Conservation (phyloP, 1,284 basidiomycete genomes). For the Leccinum griseonigrum region DNA sequence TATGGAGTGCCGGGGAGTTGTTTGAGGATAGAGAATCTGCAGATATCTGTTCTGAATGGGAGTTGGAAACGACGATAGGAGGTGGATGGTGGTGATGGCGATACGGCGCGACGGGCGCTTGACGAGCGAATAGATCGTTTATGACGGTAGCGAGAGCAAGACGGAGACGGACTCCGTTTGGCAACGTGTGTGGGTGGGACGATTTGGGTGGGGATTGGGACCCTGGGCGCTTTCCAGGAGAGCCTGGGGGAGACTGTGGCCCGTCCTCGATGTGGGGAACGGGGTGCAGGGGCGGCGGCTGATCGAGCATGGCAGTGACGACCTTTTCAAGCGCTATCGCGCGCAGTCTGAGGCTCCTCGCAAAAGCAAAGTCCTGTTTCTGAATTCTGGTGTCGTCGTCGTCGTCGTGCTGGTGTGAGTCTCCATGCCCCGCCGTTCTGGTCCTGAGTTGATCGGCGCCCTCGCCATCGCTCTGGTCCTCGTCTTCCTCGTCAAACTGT, state of each 20-base stretch:
- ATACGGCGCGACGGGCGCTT: conserved; percentile 53
- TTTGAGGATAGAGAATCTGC: conserved; percentile 20
- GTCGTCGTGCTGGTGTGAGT: conserved; percentile 38
- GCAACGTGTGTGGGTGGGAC: conserved; percentile 58
- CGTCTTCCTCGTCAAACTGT: conserved; percentile 70
- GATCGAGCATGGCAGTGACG: conserved; percentile 73
- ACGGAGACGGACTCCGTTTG: conserved; percentile 76
- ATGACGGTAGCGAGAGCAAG: conserved; percentile 68
- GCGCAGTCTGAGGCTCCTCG: conserved; percentile 59
- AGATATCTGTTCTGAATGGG: conserved; percentile 26
- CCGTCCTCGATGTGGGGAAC: conserved; percentile 46
- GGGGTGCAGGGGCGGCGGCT: conserved; percentile 59
- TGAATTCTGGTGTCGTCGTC: conserved; percentile 57
- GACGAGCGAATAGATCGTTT: conserved; percentile 76
- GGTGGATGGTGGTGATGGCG: conserved; percentile 41
- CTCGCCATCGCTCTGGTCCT: conserved; percentile 63
- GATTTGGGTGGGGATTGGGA: conserved; percentile 25
- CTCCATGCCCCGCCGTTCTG: conserved; percentile 48
- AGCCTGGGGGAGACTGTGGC: conserved; percentile 46
- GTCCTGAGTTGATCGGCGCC: conserved; percentile 50
- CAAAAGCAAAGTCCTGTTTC: conserved; percentile 59
- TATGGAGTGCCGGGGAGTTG: conserved; percentile 24
- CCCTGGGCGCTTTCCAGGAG: conserved; percentile 37
- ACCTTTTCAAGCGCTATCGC: conserved; percentile 80
- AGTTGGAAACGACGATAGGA: conserved; percentile 28